phyloP scores from a whole-genome alignment of 768 basidiomycete species.

The Pleurotus ostreatus region DNA sequence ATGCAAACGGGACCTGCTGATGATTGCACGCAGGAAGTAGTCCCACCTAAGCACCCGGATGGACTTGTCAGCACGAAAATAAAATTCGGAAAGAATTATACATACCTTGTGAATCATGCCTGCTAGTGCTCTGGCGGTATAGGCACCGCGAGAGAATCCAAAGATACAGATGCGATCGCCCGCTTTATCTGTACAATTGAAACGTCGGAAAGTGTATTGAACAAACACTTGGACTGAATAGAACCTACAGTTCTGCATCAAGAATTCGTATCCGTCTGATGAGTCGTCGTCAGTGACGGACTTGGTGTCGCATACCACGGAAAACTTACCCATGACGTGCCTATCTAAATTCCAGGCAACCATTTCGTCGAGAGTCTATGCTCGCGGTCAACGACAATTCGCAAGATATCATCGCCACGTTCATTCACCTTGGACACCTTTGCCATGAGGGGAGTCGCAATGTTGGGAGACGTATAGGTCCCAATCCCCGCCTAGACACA shows the following conservation, averaged over 20 bases:
- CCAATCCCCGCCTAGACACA: conserved; percentile 6
- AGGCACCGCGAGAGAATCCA: conserved; percentile 67
- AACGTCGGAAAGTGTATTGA: not conserved
- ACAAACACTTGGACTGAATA: conserved; percentile 39
- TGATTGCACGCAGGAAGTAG: conserved; percentile 36
- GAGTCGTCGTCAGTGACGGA: not conserved
- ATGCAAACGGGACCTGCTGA: conserved; percentile 56
- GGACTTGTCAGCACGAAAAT: no score
- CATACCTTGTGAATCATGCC: conserved; percentile 49
- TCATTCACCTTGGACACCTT: conserved; percentile 40
- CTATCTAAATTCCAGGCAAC: conserved; percentile 45
- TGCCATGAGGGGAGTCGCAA: conserved; percentile 30
- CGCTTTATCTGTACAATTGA: conserved; percentile 27
- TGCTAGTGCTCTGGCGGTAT: conserved; percentile 52
- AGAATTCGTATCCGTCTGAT: conserved; percentile 1
- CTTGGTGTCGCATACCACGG: not conserved
- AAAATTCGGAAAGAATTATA: no score
- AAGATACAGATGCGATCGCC: conserved; percentile 64
- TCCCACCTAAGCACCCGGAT: conserved; percentile 20
- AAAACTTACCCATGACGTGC: conserved; percentile 43
- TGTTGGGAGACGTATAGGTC: conserved; percentile 33
- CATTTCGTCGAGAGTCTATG: conserved; percentile 42
- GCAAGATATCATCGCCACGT: not conserved
- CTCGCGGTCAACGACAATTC: not conserved
- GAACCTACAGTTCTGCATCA: conserved; percentile 49